A percentile compares a stretch with the other conserved stretches of the same genome.
These are phyloP conservation scores for Evernia prunastri DNA, from an alignment of 495 filamentous ascomycete species.

Conservation along the genomic window DNA sequence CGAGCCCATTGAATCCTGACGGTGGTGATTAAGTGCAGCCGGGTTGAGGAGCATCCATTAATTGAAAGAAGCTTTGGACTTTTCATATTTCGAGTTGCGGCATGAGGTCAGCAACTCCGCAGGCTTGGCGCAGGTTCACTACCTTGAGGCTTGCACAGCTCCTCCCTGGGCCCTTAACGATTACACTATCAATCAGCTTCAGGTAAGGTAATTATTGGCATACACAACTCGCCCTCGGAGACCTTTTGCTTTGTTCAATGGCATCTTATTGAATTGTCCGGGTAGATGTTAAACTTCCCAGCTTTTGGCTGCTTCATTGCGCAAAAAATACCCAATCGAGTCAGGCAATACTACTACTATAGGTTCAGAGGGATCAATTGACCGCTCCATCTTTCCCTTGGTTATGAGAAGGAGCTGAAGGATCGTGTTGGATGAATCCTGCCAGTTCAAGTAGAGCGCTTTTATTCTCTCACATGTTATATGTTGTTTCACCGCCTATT, in stretches of 20 bases:
- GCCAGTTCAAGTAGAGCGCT: not conserved
- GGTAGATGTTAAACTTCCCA: not conserved
- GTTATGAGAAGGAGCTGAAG: not conserved
- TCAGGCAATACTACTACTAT: conserved; percentile 4
- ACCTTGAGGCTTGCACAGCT: not conserved
- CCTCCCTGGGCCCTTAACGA: not conserved
- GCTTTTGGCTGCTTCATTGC: not conserved
- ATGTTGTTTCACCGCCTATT: not conserved
- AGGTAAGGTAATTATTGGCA: not conserved
- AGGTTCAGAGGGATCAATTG: not conserved
- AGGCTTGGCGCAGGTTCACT: not conserved
- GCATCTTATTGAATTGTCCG: not conserved
- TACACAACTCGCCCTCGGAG: not conserved
- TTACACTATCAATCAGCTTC: not conserved
- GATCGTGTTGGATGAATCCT: not conserved
- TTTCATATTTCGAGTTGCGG: not conserved
- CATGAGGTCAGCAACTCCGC: conserved; percentile 6
- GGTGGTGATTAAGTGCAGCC: too few relatives aligned
- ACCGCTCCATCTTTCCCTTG: not conserved
- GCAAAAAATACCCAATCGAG: not conserved
- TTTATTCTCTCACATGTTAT: not conserved
- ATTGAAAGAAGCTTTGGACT: not conserved
- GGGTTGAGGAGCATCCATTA: not conserved
- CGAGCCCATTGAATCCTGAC: conserved; percentile 49
- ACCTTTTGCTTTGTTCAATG: not conserved